Evolutionary conservation across 768 basidiomycete species (phyloP).

Genomic region (Psilocybe cyanescens): DNA sequence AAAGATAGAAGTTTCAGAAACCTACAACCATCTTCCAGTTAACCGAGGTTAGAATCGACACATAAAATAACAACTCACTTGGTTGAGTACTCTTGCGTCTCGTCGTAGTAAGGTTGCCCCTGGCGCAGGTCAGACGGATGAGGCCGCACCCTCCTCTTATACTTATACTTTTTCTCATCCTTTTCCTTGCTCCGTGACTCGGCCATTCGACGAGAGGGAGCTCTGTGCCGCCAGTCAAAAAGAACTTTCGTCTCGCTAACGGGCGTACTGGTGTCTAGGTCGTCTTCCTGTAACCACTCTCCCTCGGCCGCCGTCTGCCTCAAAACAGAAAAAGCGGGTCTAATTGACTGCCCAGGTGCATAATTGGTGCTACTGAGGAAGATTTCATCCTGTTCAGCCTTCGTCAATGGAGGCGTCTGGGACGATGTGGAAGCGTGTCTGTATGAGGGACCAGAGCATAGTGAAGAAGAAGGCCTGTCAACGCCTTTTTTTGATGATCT

Average conservation of each 20-base stretch:
- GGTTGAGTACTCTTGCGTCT: constrained; percentile 51
- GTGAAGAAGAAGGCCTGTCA: neutral
- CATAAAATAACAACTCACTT: constrained; percentile 40
- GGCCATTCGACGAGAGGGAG: constrained; percentile 44
- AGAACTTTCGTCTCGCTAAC: constrained; percentile 7
- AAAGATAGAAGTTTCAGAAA: constrained; percentile 52
- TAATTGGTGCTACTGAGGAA: neutral
- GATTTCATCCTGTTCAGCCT: neutral
- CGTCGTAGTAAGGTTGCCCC: constrained; percentile 11
- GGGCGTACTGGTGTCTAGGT: constrained; percentile 12
- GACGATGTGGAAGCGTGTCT: neutral
- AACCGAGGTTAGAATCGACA: neutral
- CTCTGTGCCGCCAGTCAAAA: constrained; percentile 67
- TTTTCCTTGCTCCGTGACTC: constrained; percentile 14
- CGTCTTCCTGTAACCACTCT: constrained; percentile 40
- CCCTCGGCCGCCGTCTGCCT: constrained; percentile 33
- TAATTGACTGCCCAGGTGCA: neutral
- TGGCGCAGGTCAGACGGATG: neutral
- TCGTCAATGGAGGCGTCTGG: neutral
- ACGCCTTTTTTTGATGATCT: neutral
- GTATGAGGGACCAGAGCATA: neutral
- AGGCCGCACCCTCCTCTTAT: constrained; percentile 21
- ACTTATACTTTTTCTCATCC: neutral
- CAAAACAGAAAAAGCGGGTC: neutral
- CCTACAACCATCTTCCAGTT: constrained; percentile 25